Evolutionary conservation across 306 rosid species (phyloP).

Genomic region (Prunus armeniaca): DNA sequence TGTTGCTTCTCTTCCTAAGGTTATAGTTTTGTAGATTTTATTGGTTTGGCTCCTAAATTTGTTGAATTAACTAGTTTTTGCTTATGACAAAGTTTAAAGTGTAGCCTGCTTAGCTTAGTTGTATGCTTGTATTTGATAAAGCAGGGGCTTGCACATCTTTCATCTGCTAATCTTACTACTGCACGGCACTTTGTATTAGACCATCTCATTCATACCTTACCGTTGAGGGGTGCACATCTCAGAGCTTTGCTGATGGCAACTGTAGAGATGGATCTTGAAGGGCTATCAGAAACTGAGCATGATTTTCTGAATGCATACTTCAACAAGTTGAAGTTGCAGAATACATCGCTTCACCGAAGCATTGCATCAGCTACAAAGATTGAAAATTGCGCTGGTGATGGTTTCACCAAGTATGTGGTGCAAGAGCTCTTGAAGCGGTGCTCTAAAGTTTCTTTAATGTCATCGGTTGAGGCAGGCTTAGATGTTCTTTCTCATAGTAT

Average conservation of each 20-base stretch:
- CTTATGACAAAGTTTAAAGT: background rate
- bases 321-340: slow-evolving; percentile 20
- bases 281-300: slow-evolving; percentile 17
- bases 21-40: background rate
- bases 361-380: background rate
- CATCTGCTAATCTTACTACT: slow-evolving; percentile 22
- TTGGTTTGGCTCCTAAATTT: background rate
- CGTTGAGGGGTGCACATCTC: slow-evolving; percentile 29
- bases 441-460: slow-evolving; percentile 22
- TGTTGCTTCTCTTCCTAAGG: slow-evolving; percentile 35
- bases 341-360: background rate
- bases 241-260: slow-evolving; percentile 33
- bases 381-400: slow-evolving; percentile 7
- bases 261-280: slow-evolving; percentile 35
- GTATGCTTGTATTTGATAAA: background rate
- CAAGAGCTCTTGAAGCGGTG: slow-evolving; percentile 30
- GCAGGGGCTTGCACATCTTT: slow-evolving; percentile 35
- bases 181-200: slow-evolving; percentile 21
- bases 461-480: slow-evolving; percentile 28
- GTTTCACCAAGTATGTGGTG: slow-evolving; percentile 25
- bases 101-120: background rate
- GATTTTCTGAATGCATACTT: slow-evolving; percentile 27
- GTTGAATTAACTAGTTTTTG: background rate
- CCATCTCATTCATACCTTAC: slow-evolving; percentile 28
- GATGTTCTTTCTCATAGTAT: slow-evolving; percentile 11